Base-by-base conservation (phyloP, 2,329 filamentous ascomycete species). In the Alternaria hordeiaustralica region DNA sequence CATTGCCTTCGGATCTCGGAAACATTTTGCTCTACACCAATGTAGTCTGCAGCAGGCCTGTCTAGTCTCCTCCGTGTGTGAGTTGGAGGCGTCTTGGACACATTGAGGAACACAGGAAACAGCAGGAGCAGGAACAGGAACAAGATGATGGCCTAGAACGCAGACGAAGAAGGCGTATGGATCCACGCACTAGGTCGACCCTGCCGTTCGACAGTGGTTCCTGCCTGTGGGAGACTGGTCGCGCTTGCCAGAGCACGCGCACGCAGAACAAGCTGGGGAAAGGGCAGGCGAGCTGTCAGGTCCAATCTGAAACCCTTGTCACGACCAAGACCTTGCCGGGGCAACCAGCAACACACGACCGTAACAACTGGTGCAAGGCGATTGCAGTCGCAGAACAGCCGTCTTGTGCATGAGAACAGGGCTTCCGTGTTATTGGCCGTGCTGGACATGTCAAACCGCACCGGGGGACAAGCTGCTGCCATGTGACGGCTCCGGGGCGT, bases 401-500 rank as follows among this genome's bases (percentile, higher is more conserved):
- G 26, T 13, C 44, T 46, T 21, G 36, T 55, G 21, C 21, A 45
- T 56, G 36, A 36, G 41, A 46, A 50, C 15, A 43, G 47, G 28
- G 18, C 13, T 7, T 10, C 3, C 15, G n/a, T 41, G n/a, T 18
- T 20, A 45, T n/a, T 44, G 36, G 43, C 20, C 30, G 21, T 45
- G 28, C 36, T 43, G 18, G 46, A 51, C 33, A 56, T 46, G 45
- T 47, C 43, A 46, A 57, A 26, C 45, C 15, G 21, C 26, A 28
- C 23, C 44, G 33, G 20, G n/a, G 28, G n/a, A 36, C n/a, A 26
- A 21, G 46, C 41, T 12, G 20, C 18, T 30, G 61, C 58, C 64
- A 66, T 64, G 64, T 66, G 64, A 66, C 57, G 54, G 44, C 47
- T 41, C 51, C 50, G 55, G 55, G 49, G 49, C 41, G 55, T 36